Conservation (phyloP, 495 filamentous ascomycete species). For the Penicillium soppii region DNA sequence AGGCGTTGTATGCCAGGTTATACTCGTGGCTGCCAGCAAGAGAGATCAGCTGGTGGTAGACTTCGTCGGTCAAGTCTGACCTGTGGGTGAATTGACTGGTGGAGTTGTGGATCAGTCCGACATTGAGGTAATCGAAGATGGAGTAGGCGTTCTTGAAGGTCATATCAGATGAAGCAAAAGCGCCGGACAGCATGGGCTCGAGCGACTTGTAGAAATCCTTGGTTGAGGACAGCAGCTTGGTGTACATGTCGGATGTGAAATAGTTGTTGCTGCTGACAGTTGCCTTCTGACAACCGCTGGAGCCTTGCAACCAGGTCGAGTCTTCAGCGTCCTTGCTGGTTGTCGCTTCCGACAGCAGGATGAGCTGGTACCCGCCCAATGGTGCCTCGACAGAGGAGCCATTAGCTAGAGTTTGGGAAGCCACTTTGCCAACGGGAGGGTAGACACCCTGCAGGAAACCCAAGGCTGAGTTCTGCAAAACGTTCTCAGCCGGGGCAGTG, state of each 20-base stretch:
- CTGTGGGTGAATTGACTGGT: constrained; percentile 31
- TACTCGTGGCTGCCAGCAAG: constrained; percentile 53
- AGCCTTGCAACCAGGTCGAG: constrained; percentile 56
- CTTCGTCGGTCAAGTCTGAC: constrained; percentile 31
- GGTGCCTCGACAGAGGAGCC: constrained; percentile 53
- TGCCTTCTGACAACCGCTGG: constrained; percentile 60
- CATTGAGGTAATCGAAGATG: constrained; percentile 59
- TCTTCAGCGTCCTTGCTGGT: constrained; percentile 52
- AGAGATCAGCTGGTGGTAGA: constrained; percentile 37
- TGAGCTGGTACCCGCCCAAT: constrained; percentile 60
- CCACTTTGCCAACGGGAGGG: constrained; percentile 50
- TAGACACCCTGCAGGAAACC: constrained; percentile 65
- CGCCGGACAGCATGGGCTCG: constrained; percentile 57
- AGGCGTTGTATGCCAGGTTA: constrained; percentile 51
- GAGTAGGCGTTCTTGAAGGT: constrained; percentile 72
- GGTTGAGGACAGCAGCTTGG: constrained; percentile 50
- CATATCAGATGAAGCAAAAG: constrained; percentile 51
- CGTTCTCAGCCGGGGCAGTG: constrained; percentile 56
- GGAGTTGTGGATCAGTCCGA: constrained; percentile 53
- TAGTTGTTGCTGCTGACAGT: constrained; percentile 69
- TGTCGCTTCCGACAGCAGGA: constrained; percentile 46
- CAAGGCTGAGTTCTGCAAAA: constrained; percentile 58
- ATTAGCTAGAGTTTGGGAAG: constrained; percentile 47
- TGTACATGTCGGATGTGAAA: constrained; percentile 62
- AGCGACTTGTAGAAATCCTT: constrained; percentile 63